Percentiles rank a stretch among this genome's conserved stretches.
Evolutionary conservation across 768 basidiomycete genomes (phyloP).

Genomic region (Tulasnella sp.): DNA sequence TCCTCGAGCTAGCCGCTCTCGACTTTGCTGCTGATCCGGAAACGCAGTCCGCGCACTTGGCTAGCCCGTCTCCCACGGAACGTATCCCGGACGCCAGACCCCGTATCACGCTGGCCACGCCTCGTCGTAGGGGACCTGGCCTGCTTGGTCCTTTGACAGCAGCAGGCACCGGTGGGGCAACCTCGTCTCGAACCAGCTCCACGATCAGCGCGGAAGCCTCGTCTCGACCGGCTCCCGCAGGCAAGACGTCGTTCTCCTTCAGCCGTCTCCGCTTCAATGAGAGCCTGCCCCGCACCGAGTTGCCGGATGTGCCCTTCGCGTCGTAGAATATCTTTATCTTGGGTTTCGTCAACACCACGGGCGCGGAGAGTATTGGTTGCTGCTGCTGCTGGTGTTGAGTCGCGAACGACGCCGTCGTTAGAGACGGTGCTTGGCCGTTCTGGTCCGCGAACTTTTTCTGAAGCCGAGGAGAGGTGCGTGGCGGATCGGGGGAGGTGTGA

Average conservation of each 20-base stretch:
- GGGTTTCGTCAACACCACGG: background rate
- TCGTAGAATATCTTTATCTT: conserved; percentile 4
- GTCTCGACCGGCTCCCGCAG: conserved; percentile 3
- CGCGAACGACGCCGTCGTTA: background rate
- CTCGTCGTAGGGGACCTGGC: background rate
- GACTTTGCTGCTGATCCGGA: background rate
- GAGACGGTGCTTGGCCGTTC: background rate
- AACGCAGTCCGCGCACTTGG: conserved; percentile 2
- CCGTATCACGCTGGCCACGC: background rate
- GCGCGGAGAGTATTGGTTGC: too few species aligned
- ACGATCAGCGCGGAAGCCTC: conserved; percentile 8
- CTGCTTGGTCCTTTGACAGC: background rate
- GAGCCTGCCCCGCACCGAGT: background rate
- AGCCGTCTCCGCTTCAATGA: background rate
- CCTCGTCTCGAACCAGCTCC: conserved; percentile 1
- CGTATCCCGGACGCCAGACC: background rate
- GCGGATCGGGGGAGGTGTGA: background rate
- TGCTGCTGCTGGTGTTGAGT: background rate
- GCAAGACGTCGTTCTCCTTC: conserved; percentile 9
- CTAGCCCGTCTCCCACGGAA: conserved; percentile 4
- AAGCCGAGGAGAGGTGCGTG: conserved; percentile 1
- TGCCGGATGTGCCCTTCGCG: background rate
- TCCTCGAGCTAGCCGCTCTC: background rate
- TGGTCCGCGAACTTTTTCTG: conserved; percentile 5
- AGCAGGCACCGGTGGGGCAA: background rate